Evolutionary conservation across 345 rosid species (phyloP), one percentile per base, ranked within the genome.

Genomic region (Aegle marmelos): DNA sequence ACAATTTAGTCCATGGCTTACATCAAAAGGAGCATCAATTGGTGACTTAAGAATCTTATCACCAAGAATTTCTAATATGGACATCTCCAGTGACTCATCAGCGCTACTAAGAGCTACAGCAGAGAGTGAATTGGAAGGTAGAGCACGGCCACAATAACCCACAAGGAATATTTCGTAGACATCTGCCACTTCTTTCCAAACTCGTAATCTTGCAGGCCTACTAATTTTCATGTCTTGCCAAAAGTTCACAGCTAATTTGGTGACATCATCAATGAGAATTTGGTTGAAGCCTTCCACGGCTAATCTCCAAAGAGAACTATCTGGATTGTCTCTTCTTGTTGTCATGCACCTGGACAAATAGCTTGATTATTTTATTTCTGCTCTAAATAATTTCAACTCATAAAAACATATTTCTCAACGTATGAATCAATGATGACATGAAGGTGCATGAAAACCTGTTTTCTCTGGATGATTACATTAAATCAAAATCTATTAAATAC

Each of bases 151-250:
- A 80, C 99, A 96, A 78, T 91, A 90, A 77, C 98, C 93, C 69
- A 94, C 87, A 74, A 96, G 97, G 84, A 96, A 96, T 82, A 92
- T 92, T 75, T 94, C 99, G 76, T 91, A 96, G 48, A 92, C 91
- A 86, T 94, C 99, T 41, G 98, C 98, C 70, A 90, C 88, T 89
- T 91, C 98, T 89, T 96, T 96, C 99, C 99, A 96, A 70, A 91
- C 81, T 59, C 95, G 95, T 72, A 86, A 68, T 78, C 97, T 87
- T 70, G 91, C 89, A 56, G 94, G 84, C 89, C 84, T 89, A 85
- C 83, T 89, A 74, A 82, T 71, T 81, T 82, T 90, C 24, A 78
- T 82, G 84, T 90, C 91, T 75, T 83, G 70, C 62, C 82, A 89
- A 84, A 60, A 57, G 41, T 83, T 87, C 74, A 58, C 70, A 70